Conservation (phyloP, 495 filamentous ascomycete genomes). For the Tetracladium setigerum region DNA sequence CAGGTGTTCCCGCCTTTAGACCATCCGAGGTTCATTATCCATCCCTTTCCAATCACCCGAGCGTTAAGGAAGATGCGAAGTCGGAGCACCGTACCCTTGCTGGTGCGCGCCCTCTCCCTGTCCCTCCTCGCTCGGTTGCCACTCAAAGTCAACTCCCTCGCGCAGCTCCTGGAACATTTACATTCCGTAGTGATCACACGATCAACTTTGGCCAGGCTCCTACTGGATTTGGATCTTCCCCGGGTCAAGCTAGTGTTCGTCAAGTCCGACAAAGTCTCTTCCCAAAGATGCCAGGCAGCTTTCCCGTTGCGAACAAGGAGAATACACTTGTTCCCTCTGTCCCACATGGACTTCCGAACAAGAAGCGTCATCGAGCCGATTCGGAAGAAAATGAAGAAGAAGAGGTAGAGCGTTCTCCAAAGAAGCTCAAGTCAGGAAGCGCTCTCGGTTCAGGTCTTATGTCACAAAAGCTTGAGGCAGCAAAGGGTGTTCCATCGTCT, state of each 20-base stretch:
- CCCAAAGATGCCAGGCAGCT: conserved; percentile 43
- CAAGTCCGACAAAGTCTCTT: conserved; percentile 45
- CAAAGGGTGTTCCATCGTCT: conserved; percentile 1
- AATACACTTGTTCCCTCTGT: conserved; percentile 31
- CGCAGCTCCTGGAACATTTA: conserved; percentile 45
- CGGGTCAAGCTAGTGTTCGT: conserved; percentile 48
- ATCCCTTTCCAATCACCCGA: conserved; percentile 31
- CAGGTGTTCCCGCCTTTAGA: not conserved
- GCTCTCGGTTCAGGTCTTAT: conserved; percentile 15
- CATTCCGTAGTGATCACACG: conserved; percentile 51
- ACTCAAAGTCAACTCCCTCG: conserved; percentile 6
- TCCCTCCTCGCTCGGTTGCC: conserved; percentile 5
- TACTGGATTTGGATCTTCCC: conserved; percentile 37
- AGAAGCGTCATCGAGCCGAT: conserved; percentile 56
- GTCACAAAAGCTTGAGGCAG: conserved; percentile 10
- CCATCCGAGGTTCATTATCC: conserved; percentile 31
- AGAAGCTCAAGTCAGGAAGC: conserved; percentile 30
- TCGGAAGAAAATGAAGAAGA: conserved; percentile 38
- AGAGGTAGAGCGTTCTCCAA: conserved; percentile 26
- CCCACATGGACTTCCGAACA: conserved; percentile 64
- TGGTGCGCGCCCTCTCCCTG: conserved; percentile 19
- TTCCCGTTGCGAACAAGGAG: conserved; percentile 42
- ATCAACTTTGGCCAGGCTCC: conserved; percentile 42
- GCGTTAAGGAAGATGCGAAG: conserved; percentile 23
- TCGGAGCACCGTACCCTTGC: conserved; percentile 22